phyloP scores from a whole-genome alignment of 2,329 filamentous ascomycete genomes.

The Ciborinia camelliae region DNA sequence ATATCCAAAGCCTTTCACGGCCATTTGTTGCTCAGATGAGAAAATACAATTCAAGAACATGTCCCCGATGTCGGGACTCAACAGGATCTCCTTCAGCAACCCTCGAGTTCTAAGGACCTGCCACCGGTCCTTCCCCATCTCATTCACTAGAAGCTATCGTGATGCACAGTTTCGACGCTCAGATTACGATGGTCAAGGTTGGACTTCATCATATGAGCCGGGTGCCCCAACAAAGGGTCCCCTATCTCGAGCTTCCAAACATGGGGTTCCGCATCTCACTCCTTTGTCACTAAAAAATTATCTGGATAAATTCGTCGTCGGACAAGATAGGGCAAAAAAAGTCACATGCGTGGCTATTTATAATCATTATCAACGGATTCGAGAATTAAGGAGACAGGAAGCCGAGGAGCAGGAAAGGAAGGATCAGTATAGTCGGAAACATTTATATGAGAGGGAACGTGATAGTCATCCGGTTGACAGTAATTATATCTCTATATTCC shows the following conservation, averaged over 20 bases:
- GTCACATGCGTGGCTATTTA: constrained; percentile 90
- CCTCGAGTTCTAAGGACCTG: constrained; percentile 21
- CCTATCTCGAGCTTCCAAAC: constrained; percentile 47
- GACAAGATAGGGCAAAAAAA: constrained; percentile 92
- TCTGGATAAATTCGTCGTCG: constrained; percentile 93
- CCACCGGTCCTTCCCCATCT: background rate
- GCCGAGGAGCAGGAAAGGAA: constrained; percentile 67
- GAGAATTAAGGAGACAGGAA: constrained; percentile 69
- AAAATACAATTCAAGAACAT: constrained; percentile 9
- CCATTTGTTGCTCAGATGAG: constrained; percentile 14
- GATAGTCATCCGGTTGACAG: constrained; percentile 77
- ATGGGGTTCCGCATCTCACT: constrained; percentile 62
- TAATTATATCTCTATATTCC: constrained; percentile 40
- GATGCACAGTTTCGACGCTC: constrained; percentile 44
- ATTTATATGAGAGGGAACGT: constrained; percentile 40
- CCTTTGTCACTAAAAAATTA: constrained; percentile 76
- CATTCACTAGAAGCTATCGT: background rate
- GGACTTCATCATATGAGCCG: constrained; percentile 60
- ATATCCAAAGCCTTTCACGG: background rate
- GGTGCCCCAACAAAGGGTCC: constrained; percentile 59
- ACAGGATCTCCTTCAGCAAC: constrained; percentile 14
- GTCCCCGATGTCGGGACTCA: constrained; percentile 18
- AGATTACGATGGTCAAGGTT: constrained; percentile 56
- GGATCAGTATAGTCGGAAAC: constrained; percentile 58
- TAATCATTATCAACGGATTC: constrained; percentile 90